Evolutionary conservation across 2,329 filamentous ascomycete species (phyloP).

Genomic region (Penicillium sumatraense): DNA sequence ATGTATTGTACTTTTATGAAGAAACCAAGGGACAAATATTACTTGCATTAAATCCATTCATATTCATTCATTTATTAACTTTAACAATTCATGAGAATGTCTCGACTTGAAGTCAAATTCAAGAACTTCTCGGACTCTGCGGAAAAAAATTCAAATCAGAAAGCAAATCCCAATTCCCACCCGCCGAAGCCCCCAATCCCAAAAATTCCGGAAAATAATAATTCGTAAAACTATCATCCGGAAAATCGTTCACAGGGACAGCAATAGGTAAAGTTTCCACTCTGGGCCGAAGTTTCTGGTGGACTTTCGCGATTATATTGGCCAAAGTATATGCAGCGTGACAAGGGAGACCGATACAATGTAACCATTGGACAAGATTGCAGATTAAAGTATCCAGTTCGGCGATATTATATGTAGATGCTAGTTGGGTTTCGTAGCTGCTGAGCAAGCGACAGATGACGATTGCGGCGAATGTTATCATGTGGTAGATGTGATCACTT

Average conservation of each 20-base stretch:
- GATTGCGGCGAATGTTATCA: constrained; percentile 50
- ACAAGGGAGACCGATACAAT: constrained; percentile 47
- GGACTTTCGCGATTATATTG: constrained; percentile 39
- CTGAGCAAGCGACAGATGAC: constrained; percentile 40
- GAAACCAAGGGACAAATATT: too few relatives aligned
- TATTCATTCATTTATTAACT: too few relatives aligned
- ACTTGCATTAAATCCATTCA: too few relatives aligned
- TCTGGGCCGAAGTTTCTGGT: constrained; percentile 39
- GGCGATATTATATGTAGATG: constrained; percentile 34
- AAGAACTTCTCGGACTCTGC: constrained; percentile 46
- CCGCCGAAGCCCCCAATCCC: constrained; percentile 32
- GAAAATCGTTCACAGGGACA: constrained; percentile 15
- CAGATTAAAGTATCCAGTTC: constrained; percentile 41
- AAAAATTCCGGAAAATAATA: constrained; percentile 39
- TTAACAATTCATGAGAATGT: not conserved
- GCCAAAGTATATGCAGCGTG: constrained; percentile 49
- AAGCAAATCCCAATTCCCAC: constrained; percentile 34
- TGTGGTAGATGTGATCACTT: constrained; percentile 54
- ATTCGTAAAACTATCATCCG: constrained; percentile 26
- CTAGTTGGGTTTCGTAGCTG: constrained; percentile 42
- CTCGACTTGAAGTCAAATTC: not conserved
- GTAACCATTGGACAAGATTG: constrained; percentile 45
- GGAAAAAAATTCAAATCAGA: constrained; percentile 32
- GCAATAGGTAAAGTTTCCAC: constrained; percentile 11
- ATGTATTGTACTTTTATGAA: too few relatives aligned